Conservation (phyloP, 2,329 filamentous ascomycete species). For the Trichophyton rubrum region DNA sequence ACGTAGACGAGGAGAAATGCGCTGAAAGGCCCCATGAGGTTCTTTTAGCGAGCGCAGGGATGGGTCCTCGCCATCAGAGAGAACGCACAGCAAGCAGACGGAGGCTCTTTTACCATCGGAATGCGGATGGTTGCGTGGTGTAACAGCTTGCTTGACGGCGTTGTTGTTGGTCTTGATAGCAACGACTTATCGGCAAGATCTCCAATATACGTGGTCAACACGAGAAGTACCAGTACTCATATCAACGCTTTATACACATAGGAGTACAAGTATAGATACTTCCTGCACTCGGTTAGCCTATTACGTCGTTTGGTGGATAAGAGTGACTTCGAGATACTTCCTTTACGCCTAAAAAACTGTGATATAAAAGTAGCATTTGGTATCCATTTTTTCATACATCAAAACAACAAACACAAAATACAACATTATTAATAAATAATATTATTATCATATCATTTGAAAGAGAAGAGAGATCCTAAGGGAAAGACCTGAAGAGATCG, state of each 20-base stretch:
- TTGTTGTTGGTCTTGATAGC: neutral
- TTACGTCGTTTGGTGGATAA: neutral
- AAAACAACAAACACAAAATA: no score
- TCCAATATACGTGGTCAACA: neutral
- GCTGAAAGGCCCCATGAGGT: constrained; percentile 34
- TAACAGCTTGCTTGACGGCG: neutral
- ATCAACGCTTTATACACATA: neutral
- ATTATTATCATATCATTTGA: no score
- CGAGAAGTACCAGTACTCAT: neutral
- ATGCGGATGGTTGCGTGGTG: neutral
- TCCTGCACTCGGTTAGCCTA: neutral
- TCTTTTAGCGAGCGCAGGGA: constrained; percentile 5
- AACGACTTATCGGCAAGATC: neutral
- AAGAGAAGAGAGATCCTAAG: constrained; percentile 13
- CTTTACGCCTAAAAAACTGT: neutral
- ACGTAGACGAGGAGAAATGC: constrained; percentile 64
- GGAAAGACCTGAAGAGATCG: constrained; percentile 46
- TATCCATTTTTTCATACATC: neutral
- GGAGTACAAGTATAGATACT: neutral
- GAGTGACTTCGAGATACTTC: neutral
- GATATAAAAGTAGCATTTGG: neutral
- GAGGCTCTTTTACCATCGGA: neutral
- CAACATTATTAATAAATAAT: no score
- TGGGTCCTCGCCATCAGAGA: constrained; percentile 3
- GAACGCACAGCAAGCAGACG: neutral